Conservation (phyloP, 176 grass and related monocot genomes). For the Avena insularis region DNA sequence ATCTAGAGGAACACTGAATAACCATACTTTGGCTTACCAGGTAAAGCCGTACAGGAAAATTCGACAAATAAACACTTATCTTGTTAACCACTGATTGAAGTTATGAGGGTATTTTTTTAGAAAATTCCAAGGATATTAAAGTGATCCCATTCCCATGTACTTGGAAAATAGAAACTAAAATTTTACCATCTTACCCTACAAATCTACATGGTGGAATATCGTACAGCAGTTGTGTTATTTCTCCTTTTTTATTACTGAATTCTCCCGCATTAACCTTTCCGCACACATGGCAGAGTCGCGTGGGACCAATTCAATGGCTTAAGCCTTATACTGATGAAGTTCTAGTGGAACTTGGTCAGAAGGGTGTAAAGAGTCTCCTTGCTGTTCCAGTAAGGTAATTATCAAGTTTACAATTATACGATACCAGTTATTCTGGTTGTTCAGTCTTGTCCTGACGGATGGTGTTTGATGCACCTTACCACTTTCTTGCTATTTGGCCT, state of each 20-base stretch:
- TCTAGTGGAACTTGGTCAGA: slow-evolving; percentile 83
- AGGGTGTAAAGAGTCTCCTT: slow-evolving; percentile 89
- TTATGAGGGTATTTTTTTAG: not conserved
- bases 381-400: slow-evolving; percentile 93
- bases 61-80: slow-evolving; percentile 19
- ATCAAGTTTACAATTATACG: slow-evolving; percentile 26
- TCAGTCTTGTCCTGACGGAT: not conserved
- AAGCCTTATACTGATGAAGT: slow-evolving; percentile 98
- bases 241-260: not conserved
- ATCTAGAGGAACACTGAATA: slow-evolving; percentile 81
- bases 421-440: not conserved
- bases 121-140: slow-evolving; percentile 25
- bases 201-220: not conserved
- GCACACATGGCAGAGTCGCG: slow-evolving; percentile 69
- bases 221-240: not conserved
- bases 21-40: slow-evolving; percentile 92
- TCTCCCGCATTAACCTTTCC: slow-evolving; percentile 29
- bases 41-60: slow-evolving; percentile 24
- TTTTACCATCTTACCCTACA: not conserved
- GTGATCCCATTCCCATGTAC: not conserved
- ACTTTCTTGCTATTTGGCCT: not conserved
- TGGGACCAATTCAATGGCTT: slow-evolving; percentile 93
- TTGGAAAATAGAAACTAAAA: not conserved
- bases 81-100: not conserved
- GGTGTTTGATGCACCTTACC: not conserved